Base-by-base conservation (phyloP, 2,329 filamentous ascomycete genomes). In the Cryphonectria parasitica region DNA sequence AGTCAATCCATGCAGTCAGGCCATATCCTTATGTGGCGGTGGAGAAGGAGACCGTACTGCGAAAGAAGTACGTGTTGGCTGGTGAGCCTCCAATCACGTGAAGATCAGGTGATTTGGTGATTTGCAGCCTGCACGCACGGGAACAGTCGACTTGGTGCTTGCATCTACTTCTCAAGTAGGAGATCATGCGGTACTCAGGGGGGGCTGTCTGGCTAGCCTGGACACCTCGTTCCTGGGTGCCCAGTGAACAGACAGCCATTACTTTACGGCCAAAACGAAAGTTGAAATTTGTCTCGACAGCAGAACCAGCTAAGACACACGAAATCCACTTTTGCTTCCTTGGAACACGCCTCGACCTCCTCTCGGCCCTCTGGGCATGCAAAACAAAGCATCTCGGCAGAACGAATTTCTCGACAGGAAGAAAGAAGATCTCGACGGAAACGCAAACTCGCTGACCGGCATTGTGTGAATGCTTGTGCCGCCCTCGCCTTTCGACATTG, bases 191-290 rank as follows among this genome's bases (percentile, higher is more conserved):
- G 28, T 28, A 6, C 49, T 66, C 49, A 66, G 64, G 52, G 22
- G 64, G 22, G 52, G 15, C 31, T 60, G 64, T 60, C n/a, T 58
- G 64, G 49, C 52, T 66, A 43, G 64, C 49, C 49, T 34, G 36
- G 36, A 34, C 52, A 66, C 64, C 64, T 66, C 64, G 49, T 25
- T 66, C 36, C 64, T 66, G n/a, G 64, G 36, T 58, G n/a, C 15
- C 6, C 28, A 13, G 41, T 15, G 28, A 31, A 58, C 25, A 34
- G 54, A 28, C 54, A 31, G 25, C 17, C 54, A 17, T 28, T 28
- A 31, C 3, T 17, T 7, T 11, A 17, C n/a, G 15, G 13, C 25
- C 1, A 25, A 56, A 31, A 8, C n/a, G 0, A 25, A 31, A 15
- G 52, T 17, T 56, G 52, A 8, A 19, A 15, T 31, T 31, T 31